These are phyloP conservation scores for Agastache rugosa DNA, from an alignment of 257 asterid species.

Conservation along the genomic window DNA sequence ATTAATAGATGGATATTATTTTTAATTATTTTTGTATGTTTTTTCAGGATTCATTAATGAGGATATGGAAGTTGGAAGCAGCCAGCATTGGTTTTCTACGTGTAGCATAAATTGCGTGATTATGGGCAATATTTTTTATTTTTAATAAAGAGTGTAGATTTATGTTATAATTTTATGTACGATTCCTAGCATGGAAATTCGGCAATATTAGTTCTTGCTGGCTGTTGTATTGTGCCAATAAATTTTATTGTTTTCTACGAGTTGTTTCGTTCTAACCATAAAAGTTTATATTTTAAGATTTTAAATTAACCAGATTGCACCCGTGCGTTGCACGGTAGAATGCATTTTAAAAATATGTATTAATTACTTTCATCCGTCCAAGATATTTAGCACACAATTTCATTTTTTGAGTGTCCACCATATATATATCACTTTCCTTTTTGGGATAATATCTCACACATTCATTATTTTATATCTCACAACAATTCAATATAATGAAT, in stretches of 20 bases:
- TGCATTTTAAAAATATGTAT: too few relatives aligned
- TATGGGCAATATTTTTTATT: not conserved
- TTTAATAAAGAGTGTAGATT: not conserved
- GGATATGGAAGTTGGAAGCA: not conserved
- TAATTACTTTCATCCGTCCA: too few relatives aligned
- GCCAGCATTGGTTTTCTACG: not conserved
- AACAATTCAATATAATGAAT: too few relatives aligned
- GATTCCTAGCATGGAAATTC: not conserved
- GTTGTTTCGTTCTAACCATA: not conserved
- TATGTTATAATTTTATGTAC: not conserved
- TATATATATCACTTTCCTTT: too few relatives aligned
- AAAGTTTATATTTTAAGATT: not conserved
- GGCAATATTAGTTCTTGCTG: not conserved
- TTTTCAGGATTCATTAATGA: slow-evolving; percentile 22
- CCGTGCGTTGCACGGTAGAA: too few relatives aligned
- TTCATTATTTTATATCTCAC: too few relatives aligned
- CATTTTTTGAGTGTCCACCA: too few relatives aligned
- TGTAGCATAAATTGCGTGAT: not conserved
- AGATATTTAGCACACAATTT: too few relatives aligned
- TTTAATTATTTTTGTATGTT: not conserved
- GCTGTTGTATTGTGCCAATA: slow-evolving; percentile 2
- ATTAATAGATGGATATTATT: not conserved
- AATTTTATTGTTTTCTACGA: not conserved
- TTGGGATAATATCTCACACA: too few relatives aligned
- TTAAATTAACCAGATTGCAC: too few relatives aligned